Conservation (phyloP, 805 yeast species). For the Candida piceae region DNA sequence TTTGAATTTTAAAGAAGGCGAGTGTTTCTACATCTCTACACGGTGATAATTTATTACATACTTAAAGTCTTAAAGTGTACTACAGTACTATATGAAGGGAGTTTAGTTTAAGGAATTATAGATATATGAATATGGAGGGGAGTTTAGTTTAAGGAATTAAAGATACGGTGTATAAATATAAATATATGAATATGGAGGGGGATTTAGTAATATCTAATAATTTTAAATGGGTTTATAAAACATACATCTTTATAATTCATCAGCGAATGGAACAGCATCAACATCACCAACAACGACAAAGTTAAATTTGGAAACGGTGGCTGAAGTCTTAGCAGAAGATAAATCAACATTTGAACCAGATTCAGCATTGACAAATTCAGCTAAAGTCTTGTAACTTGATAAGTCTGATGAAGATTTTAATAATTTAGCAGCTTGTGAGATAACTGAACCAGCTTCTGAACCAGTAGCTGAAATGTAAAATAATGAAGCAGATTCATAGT, state of each 20-base stretch:
- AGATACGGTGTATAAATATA: no score
- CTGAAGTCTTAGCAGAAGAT: slow-evolving; percentile 32
- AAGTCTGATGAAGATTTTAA: slow-evolving; percentile 50
- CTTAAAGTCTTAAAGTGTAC: no score
- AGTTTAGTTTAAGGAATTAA: no score
- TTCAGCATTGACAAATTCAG: slow-evolving; percentile 39
- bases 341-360: slow-evolving; percentile 35
- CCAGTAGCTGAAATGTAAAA: slow-evolving; percentile 67
- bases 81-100: no score
- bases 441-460: slow-evolving; percentile 51
- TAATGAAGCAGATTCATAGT: slow-evolving; percentile 76
- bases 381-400: slow-evolving; percentile 54
- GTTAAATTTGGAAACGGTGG: slow-evolving; percentile 54
- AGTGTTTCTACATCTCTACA: no score
- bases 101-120: no score
- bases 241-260: slow-evolving; percentile 60
- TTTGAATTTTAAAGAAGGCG: no score
- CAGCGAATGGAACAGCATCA: slow-evolving; percentile 79
- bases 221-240: neutral
- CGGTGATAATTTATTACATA: no score
- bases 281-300: slow-evolving; percentile 81
- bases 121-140: no score
- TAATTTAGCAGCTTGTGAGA: slow-evolving; percentile 51
- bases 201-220: no score
- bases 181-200: neutral